Evolutionary conservation across 306 rosid genomes (phyloP), one percentile per base, ranked within the genome.

Genomic region (Medicago lupulina): DNA sequence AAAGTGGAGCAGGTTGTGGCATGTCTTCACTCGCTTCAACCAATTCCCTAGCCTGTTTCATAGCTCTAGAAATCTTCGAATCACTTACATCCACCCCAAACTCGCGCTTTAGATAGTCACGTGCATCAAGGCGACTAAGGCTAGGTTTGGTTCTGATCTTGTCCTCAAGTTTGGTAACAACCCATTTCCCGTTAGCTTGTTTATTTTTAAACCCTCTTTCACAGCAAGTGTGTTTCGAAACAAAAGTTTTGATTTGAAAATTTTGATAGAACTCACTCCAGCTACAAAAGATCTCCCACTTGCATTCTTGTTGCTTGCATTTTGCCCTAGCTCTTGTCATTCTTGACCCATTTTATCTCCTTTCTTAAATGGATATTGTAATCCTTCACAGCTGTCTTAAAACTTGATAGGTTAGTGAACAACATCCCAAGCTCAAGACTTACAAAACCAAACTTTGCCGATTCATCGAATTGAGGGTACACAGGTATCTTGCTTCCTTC

Each of bases 281-380:
- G n/a, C 51, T 46, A 46, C 51, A 46, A 46, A 46, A 46, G 51
- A 46, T 46, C 51, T 46, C 51, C 51, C 51, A 46, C n/a, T 46
- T 46, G 51, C 51, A 46, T 11, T 46, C 51, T 46, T 46, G 6
- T 12, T 46, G 15, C 51, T 46, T 46, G 51, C 51, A 46, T 46
- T 46, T 46, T 46, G 51, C 51, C n/a, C 51, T 46, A 12, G 51
- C 51, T 46, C 51, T 46, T 46, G 7, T 46, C 51, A 46, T 46
- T 46, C 14, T 46, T 46, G 2, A 46, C 51, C 51, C 51, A 46
- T 46, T 46, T 46, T 12, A 46, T 46, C n/a, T 46, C 51, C 51
- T 7, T 46, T 46, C 14, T 13, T 15, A 46, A 46, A 46, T 46
- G 6, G 51, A 46, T 46, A 46, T 4, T 46, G 51, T 46, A 46